These are phyloP conservation scores for Malassezia psittaci DNA, from an alignment of 1,284 basidiomycete genomes.

Conservation along the genomic window DNA sequence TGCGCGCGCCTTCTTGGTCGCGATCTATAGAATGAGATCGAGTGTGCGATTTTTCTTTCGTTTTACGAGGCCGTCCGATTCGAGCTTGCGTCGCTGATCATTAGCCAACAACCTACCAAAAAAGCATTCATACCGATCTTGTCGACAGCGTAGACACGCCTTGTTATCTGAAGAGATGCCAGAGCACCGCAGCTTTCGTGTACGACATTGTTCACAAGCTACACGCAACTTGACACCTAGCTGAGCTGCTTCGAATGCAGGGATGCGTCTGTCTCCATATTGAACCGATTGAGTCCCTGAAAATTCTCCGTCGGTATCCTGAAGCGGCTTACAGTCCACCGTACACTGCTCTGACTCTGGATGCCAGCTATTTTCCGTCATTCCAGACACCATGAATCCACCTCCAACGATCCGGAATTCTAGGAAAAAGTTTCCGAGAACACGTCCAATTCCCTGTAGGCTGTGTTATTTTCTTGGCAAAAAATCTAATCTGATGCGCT, in stretches of 20 bases:
- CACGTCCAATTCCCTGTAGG: not conserved
- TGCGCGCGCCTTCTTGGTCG: not conserved
- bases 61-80: constrained; percentile 14
- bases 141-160: not conserved
- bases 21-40: not conserved
- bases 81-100: constrained; percentile 4
- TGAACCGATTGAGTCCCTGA: not conserved
- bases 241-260: not conserved
- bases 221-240: not conserved
- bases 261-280: not conserved
- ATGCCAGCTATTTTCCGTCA: not conserved
- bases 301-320: not conserved
- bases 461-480: too few relatives aligned
- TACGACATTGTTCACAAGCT: constrained; percentile 8
- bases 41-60: not conserved
- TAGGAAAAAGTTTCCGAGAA: constrained; percentile 4
- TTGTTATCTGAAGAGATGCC: not conserved
- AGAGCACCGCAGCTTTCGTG: constrained; percentile 11
- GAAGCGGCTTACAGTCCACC: too few relatives aligned
- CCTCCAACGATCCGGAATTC: not conserved
- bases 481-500: too few relatives aligned
- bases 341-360: too few relatives aligned
- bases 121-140: constrained; percentile 3
- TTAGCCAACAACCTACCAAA: constrained; percentile 11
- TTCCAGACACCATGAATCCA: not conserved